Evolutionary conservation across 257 asterid genomes (phyloP).

Genomic region (Euphrasia confusa): DNA sequence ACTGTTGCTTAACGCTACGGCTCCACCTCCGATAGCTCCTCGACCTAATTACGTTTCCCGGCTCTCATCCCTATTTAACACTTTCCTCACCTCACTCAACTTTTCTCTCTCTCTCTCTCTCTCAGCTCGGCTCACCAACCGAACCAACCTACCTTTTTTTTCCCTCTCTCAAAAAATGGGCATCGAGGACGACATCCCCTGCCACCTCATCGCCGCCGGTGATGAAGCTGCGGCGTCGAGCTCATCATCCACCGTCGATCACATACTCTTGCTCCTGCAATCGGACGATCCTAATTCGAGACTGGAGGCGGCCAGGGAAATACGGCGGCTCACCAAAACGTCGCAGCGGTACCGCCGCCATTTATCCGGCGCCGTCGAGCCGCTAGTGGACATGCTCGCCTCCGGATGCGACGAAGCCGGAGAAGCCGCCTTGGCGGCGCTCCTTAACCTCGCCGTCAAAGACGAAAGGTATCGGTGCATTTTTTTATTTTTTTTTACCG

Average conservation of each 20-base stretch:
- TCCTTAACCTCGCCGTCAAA: constrained; percentile 77
- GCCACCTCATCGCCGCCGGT: constrained; percentile 9
- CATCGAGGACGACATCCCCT: constrained; percentile 9
- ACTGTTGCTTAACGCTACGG: constrained; percentile 55
- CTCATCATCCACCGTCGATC: constrained; percentile 37
- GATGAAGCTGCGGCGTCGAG: constrained; percentile 25
- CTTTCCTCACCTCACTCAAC: neutral
- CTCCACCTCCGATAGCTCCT: constrained; percentile 30
- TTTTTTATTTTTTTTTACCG: neutral
- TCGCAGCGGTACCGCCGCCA: constrained; percentile 73
- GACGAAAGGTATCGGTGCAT: constrained; percentile 46
- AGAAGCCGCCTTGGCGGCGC: constrained; percentile 68
- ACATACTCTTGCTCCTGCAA: constrained; percentile 39
- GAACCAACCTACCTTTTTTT: neutral
- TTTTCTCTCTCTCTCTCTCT: neutral
- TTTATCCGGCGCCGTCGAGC: constrained; percentile 52
- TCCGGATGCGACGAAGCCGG: constrained; percentile 37
- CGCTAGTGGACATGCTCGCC: constrained; percentile 72
- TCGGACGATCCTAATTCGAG: constrained; percentile 41
- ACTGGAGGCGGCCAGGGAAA: constrained; percentile 63
- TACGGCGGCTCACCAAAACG: constrained; percentile 70
- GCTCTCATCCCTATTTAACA: neutral
- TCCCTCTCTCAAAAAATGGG: constrained; percentile 26
- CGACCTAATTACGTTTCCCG: constrained; percentile 32
- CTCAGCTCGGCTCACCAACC: neutral